Evolutionary conservation across 805 yeast species (phyloP), one percentile per base, ranked within the genome.

Genomic region (Alloascoidea hylecoeti): DNA sequence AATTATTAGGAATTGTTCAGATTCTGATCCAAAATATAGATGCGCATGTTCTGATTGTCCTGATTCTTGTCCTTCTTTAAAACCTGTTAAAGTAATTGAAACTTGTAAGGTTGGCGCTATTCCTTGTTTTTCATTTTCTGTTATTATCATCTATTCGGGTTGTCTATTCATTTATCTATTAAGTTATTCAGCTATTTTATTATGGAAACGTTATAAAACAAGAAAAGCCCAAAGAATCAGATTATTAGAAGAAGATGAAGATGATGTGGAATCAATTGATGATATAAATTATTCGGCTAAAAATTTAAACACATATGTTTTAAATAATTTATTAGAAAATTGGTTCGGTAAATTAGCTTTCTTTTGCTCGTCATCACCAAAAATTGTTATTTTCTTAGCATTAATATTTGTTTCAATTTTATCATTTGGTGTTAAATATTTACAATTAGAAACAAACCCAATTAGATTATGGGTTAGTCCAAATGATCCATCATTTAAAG

Each of bases 1-100:
- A 0, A 39, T 50, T 2, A 49, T 57, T 2, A 49, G 56, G 39
- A 37, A 42, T 12, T 89, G 97, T 53, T 69, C 74, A 45, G 88
- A 78, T 45, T 54, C 61, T 1, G 65, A 62, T 33, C 60, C 62
- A 15, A 46, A 50, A 2, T 89, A 73, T 53, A 71, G 70, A 45
- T 86, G 96, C 58, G 82, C 97, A 0, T 89, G 98, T 51, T 68
- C 95, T 0, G 98, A 89, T 56, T 89, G 98, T 55, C 74, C 80
- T 0, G 61, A 54, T 1, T 69, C 86, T 1, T 89, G 98, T 50
- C 96, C 97, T 0, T 50, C 45, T 0, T 63, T 89, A 16, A 73
- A 74, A 0, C 58, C 60, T 0, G 52, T 78, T 28, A 50, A 55
- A 4, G 53, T 58, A 2, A 46, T 53, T 2, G 51, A 56, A 0